Conservation (phyloP, 805 yeast species). For the Zygosaccharomyces bailii region DNA sequence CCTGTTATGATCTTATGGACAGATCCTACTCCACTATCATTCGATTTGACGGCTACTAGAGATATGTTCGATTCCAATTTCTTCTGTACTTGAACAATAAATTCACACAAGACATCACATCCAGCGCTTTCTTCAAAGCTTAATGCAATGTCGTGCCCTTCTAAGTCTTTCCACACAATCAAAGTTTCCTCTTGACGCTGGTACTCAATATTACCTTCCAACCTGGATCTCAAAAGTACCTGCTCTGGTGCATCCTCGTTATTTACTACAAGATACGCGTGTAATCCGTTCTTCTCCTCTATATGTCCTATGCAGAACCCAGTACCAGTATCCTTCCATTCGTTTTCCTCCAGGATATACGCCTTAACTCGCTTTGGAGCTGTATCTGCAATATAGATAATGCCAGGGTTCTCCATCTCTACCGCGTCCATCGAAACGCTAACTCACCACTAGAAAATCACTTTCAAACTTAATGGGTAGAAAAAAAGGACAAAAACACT, state of each 20-base stretch:
- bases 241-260: constrained; percentile 63
- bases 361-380: constrained; percentile 82
- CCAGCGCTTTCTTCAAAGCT: constrained; percentile 92
- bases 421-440: constrained; percentile 6
- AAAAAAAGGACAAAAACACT: background rate
- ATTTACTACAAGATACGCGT: constrained; percentile 65
- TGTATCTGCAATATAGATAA: constrained; percentile 20
- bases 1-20: constrained; percentile 76
- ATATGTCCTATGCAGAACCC: constrained; percentile 82
- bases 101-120: constrained; percentile 78
- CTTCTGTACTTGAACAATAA: constrained; percentile 65
- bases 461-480: background rate
- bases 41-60: constrained; percentile 61
- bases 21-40: constrained; percentile 46
- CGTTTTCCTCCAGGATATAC: constrained; percentile 74
- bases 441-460: constrained; percentile 1
- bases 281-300: constrained; percentile 17
- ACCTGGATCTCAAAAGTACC: constrained; percentile 55
- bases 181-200: constrained; percentile 93
- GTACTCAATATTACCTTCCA: constrained; percentile 77
- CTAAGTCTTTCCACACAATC: constrained; percentile 85
- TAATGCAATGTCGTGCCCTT: constrained; percentile 74
- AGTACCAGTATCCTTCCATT: constrained; percentile 91
- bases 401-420: constrained; percentile 5
- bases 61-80: constrained; percentile 62